phyloP scores from a whole-genome alignment of 495 filamentous ascomycete species.

The Tuber indicum region DNA sequence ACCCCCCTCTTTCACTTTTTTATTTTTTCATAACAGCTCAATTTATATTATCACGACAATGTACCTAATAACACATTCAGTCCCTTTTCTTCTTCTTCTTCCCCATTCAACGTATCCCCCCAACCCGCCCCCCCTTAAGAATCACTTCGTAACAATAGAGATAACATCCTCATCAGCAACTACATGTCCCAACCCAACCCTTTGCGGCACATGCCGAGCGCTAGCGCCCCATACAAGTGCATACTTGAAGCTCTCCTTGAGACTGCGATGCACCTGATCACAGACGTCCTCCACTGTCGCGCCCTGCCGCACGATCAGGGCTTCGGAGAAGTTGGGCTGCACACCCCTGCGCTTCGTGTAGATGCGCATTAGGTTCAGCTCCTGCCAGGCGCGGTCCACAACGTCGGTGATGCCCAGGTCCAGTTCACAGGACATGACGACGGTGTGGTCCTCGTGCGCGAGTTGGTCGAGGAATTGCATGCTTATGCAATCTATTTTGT shows the following conservation, averaged over 20 bases:
- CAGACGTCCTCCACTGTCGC: constrained; percentile 95
- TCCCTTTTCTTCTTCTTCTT: background rate
- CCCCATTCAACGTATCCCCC: background rate
- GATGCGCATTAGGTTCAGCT: constrained; percentile 79
- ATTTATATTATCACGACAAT: background rate
- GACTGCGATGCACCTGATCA: constrained; percentile 83
- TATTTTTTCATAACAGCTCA: background rate
- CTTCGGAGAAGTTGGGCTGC: constrained; percentile 86
- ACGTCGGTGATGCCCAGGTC: constrained; percentile 96
- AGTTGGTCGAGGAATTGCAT: constrained; percentile 88
- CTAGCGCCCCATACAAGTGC: constrained; percentile 96
- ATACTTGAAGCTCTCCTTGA: constrained; percentile 99
- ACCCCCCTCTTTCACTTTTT: background rate
- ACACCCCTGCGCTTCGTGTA: constrained; percentile 96
- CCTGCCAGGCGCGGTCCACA: constrained; percentile 91
- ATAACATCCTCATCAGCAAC: constrained; percentile 97
- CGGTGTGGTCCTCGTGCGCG: constrained; percentile 85
- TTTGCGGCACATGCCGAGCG: constrained; percentile 87
- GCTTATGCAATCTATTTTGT: constrained; percentile 97
- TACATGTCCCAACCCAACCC: constrained; percentile 78
- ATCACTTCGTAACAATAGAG: constrained; percentile 77
- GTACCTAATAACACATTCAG: background rate
- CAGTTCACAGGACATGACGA: constrained; percentile 96
- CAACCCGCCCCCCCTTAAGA: background rate
- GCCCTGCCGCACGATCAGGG: constrained; percentile 81